These are phyloP conservation scores for Asclepias syriaca DNA, from an alignment of 257 asterid species.

Conservation along the genomic window DNA sequence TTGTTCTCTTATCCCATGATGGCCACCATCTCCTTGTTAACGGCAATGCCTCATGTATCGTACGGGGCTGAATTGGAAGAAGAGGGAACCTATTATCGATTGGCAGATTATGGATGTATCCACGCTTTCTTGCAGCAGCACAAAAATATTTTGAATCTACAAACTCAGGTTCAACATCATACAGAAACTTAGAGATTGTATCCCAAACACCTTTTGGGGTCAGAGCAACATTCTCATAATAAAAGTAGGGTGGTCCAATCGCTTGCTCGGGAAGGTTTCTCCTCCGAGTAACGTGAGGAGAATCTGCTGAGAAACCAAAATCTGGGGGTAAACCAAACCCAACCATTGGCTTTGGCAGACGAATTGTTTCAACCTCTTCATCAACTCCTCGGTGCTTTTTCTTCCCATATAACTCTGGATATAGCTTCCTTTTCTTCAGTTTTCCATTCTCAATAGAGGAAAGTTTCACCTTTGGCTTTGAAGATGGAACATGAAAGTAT, in stretches of 20 bases:
- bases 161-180: constrained; percentile 36
- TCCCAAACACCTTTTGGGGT: constrained; percentile 47
- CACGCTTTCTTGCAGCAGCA: constrained; percentile 43
- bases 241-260: constrained; percentile 38
- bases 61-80: constrained; percentile 33
- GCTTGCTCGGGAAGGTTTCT: constrained; percentile 38
- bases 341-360: constrained; percentile 38
- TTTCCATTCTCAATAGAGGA: constrained; percentile 15
- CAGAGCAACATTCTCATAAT: constrained; percentile 46
- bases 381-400: constrained; percentile 21
- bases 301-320: background rate
- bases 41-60: constrained; percentile 41
- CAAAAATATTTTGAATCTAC: constrained; percentile 44
- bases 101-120: constrained; percentile 43
- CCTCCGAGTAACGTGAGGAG: constrained; percentile 3
- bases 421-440: constrained; percentile 22
- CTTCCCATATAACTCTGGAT: constrained; percentile 9
- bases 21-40: constrained; percentile 49
- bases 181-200: constrained; percentile 24
- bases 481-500: background rate
- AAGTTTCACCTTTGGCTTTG: constrained; percentile 27
- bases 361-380: constrained; percentile 25
- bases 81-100: constrained; percentile 31
- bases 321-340: constrained; percentile 41
- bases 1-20: constrained; percentile 36